phyloP scores from a whole-genome alignment of 106 monocot genomes.

The Cymbidium sinense region DNA sequence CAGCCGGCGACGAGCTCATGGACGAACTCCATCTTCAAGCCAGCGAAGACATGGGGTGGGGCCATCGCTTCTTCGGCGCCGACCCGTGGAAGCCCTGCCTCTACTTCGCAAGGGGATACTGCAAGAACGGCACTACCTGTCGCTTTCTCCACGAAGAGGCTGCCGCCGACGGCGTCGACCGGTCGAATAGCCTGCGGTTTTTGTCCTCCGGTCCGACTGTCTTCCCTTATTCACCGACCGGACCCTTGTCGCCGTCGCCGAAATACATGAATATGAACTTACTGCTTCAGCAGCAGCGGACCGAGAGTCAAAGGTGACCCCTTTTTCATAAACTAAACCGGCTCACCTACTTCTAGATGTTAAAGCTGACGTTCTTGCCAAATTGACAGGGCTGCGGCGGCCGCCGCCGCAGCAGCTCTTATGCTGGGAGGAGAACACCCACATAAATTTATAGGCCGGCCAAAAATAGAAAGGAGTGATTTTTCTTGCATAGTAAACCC shows the following conservation, averaged over 20 bases:
- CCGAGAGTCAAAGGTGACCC: slow-evolving; percentile 58
- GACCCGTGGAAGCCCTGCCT: slow-evolving; percentile 78
- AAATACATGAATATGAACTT: slow-evolving; percentile 48
- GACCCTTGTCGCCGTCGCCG: slow-evolving; percentile 19
- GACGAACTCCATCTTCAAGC: slow-evolving; percentile 41
- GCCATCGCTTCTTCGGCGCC: slow-evolving; percentile 30
- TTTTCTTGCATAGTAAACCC: slow-evolving; percentile 50
- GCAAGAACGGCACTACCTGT: slow-evolving; percentile 88
- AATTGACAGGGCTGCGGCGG: slow-evolving; percentile 21
- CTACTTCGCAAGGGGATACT: slow-evolving; percentile 85
- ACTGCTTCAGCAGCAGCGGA: slow-evolving; percentile 54
- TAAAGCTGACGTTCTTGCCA: not conserved
- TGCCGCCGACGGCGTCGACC: slow-evolving; percentile 14
- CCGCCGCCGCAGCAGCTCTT: slow-evolving; percentile 38
- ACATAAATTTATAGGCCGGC: slow-evolving; percentile 50
- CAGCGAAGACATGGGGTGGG: slow-evolving; percentile 14
- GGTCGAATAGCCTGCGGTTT: slow-evolving; percentile 60
- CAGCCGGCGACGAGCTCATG: slow-evolving; percentile 18
- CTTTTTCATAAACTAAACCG: not conserved
- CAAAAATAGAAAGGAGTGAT: slow-evolving; percentile 55
- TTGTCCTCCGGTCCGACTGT: slow-evolving; percentile 26
- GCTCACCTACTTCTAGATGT: too few species aligned
- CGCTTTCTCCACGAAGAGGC: slow-evolving; percentile 75
- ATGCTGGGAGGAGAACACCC: slow-evolving; percentile 52
- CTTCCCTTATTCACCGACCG: slow-evolving; percentile 45